Conservation (phyloP, 176 grass and related monocot species). For the Poa annua region DNA sequence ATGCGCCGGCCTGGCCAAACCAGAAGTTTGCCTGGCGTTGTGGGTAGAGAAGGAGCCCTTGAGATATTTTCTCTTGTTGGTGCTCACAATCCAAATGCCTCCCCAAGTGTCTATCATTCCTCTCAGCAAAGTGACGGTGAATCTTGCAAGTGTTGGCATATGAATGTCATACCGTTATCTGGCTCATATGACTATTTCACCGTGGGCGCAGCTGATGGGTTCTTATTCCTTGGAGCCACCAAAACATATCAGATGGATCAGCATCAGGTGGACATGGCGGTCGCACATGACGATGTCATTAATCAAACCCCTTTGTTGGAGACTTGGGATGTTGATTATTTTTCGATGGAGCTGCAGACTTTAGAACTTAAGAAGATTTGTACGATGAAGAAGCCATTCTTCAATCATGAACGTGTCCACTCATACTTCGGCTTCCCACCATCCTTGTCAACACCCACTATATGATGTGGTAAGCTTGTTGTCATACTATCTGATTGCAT, state of each 20-base stretch:
- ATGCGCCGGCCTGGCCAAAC: neutral
- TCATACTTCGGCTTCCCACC: constrained; percentile 25
- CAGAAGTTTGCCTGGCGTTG: neutral
- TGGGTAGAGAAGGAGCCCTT: neutral
- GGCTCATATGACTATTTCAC: neutral
- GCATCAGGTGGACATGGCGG: neutral
- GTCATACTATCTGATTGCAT: neutral
- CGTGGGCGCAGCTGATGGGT: constrained; percentile 13
- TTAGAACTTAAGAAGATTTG: constrained; percentile 15
- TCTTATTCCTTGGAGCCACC: constrained; percentile 24
- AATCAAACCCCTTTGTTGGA: neutral
- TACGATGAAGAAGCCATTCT: neutral
- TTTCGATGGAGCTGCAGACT: constrained; percentile 16
- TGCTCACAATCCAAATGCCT: neutral
- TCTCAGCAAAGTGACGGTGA: neutral
- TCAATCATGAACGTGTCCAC: neutral
- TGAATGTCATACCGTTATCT: neutral
- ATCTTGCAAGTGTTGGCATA: neutral
- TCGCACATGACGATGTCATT: neutral
- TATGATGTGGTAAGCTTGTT: constrained; percentile 42
- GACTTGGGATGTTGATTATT: constrained; percentile 1
- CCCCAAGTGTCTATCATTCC: neutral
- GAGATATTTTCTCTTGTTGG: neutral
- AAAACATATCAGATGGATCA: neutral
- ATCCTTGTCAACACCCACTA: constrained; percentile 9